Evolutionary conservation across 1,139 yeast genomes (phyloP).

Genomic region (Meyerozyma smithsonii): DNA sequence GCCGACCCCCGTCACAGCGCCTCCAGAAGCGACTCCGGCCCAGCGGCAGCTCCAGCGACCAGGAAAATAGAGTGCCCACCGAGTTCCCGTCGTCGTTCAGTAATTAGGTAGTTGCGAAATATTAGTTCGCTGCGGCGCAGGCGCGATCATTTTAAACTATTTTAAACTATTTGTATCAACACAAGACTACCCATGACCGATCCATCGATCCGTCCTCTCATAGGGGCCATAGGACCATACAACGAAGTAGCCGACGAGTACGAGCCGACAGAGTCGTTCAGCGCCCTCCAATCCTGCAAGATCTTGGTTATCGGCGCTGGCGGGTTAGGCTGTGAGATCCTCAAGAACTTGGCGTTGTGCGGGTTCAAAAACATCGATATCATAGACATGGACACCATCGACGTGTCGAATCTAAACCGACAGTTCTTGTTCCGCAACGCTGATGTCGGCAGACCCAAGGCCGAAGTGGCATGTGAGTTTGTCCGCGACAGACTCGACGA

Average conservation of each 20-base stretch:
- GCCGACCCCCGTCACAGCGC: conserved; percentile 1
- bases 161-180: background rate
- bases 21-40: background rate
- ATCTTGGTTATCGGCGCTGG: conserved; percentile 83
- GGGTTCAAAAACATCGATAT: conserved; percentile 76
- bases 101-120: background rate
- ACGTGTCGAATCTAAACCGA: conserved; percentile 81
- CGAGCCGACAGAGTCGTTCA: conserved; percentile 18
- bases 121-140: background rate
- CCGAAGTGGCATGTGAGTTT: conserved; percentile 69
- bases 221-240: conserved; percentile 33
- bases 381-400: conserved; percentile 95
- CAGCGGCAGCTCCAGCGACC: background rate
- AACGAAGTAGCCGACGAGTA: conserved; percentile 40
- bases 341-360: conserved; percentile 74
- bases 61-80: background rate
- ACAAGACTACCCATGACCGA: background rate
- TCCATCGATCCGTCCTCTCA: conserved; percentile 14
- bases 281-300: conserved; percentile 25
- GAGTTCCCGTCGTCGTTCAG: conserved; percentile 2
- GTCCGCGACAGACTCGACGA: conserved; percentile 45
- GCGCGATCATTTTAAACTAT: background rate
- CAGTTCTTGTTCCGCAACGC: conserved; percentile 73
- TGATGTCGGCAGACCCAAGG: conserved; percentile 81
- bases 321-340: conserved; percentile 90